These are phyloP conservation scores for Epichloe aotearoae DNA, from an alignment of 2,329 filamentous ascomycete species.

Conservation along the genomic window DNA sequence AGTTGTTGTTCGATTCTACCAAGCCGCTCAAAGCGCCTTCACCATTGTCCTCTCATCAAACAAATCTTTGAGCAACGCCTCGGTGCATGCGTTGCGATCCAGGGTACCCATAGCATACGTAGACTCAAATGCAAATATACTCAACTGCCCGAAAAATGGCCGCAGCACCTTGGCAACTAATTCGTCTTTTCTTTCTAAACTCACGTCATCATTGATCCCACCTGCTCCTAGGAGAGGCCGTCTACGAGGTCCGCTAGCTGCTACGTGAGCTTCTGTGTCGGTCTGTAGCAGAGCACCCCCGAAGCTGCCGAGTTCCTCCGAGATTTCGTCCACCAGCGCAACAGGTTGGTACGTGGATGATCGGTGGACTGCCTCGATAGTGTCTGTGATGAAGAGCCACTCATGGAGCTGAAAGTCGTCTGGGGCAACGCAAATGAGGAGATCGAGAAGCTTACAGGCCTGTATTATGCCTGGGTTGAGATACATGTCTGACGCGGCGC, in stretches of 20 bases:
- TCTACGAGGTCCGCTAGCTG: constrained; percentile 23
- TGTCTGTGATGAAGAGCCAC: constrained; percentile 96
- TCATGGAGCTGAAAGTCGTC: constrained; percentile 98
- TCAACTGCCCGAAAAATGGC: constrained; percentile 83
- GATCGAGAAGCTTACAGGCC: constrained; percentile 84
- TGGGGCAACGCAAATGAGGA: constrained; percentile 72
- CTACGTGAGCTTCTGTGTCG: constrained; percentile 24
- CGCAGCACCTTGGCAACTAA: constrained; percentile 65
- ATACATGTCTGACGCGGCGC: constrained; percentile 54
- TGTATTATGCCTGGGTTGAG: constrained; percentile 68
- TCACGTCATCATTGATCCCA: constrained; percentile 41
- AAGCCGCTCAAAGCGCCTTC: constrained; percentile 34
- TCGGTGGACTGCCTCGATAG: constrained; percentile 87
- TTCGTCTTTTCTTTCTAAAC: constrained; percentile 49
- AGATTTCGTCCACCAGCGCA: constrained; percentile 73
- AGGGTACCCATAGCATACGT: constrained; percentile 71
- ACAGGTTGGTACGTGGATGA: constrained; percentile 54
- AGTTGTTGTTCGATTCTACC: no score
- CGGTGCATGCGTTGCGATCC: constrained; percentile 51
- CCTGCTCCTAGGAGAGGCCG: constrained; percentile 38
- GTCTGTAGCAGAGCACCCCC: constrained; percentile 19
- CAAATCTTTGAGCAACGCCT: constrained; percentile 55
- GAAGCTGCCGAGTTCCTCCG: constrained; percentile 53
- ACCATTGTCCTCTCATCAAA: constrained; percentile 66
- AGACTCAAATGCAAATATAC: constrained; percentile 86